Conservation (phyloP, 257 asterid genomes). For the Penstemon eatonii region DNA sequence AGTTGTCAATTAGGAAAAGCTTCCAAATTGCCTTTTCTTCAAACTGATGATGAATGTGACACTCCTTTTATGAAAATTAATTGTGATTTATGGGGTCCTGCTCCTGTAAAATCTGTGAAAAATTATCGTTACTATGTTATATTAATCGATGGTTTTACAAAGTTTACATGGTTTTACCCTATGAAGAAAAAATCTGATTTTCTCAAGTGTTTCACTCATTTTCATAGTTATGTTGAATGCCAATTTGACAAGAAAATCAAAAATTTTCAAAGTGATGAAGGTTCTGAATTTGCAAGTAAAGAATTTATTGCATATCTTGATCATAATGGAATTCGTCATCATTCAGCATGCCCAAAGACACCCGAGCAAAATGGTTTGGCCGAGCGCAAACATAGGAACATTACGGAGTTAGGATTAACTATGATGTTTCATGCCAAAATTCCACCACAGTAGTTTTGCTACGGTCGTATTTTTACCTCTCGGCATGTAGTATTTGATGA, state of each 20-base stretch:
- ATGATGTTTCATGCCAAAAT: background rate
- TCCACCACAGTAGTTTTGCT: background rate
- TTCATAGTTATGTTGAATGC: conserved; percentile 2
- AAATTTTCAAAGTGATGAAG: background rate
- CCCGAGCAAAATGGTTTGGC: background rate
- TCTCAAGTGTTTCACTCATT: conserved; percentile 4
- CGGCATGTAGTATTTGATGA: background rate
- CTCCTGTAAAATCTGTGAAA: conserved; percentile 1
- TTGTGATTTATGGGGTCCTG: conserved; percentile 13
- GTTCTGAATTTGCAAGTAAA: background rate
- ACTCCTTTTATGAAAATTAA: conserved; percentile 11
- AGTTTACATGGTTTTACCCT: conserved; percentile 5
- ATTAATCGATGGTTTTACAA: conserved; percentile 10
- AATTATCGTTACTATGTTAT: conserved; percentile 1
- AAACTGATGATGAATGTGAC: background rate
- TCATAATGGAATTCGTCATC: background rate
- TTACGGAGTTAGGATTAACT: background rate
- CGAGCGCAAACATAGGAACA: background rate
- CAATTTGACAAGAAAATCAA: background rate
- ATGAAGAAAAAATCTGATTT: conserved; percentile 10
- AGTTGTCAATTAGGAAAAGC: conserved; percentile 11
- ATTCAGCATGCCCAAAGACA: background rate
- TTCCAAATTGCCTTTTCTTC: background rate
- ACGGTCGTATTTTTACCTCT: background rate
- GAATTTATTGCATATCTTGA: background rate